Conservation (phyloP, 768 basidiomycete species). For the Amylocystis lapponica region DNA sequence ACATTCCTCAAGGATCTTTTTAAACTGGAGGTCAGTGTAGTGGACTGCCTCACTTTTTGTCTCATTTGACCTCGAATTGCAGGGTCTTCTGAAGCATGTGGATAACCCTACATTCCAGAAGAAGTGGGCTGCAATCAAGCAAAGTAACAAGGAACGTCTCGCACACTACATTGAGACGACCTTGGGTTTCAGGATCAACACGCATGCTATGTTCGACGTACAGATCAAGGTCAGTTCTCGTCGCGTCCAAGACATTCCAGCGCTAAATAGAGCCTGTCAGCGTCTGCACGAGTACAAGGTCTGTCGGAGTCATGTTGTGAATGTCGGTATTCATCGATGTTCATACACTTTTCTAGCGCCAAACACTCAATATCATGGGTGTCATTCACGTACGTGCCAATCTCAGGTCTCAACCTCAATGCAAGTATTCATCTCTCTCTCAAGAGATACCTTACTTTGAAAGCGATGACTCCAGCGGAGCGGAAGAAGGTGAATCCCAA, state of each 20-base stretch:
- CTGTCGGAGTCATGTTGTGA: conserved; percentile 1
- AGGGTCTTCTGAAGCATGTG: conserved; percentile 60
- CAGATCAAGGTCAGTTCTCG: conserved; percentile 68
- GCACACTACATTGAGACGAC: conserved; percentile 69
- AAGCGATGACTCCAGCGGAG: conserved; percentile 71
- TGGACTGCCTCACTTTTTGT: background rate
- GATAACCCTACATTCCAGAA: conserved; percentile 73
- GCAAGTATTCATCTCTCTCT: background rate
- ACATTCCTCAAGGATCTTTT: conserved; percentile 84
- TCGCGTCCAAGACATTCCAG: too few relatives aligned
- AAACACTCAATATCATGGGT: conserved; percentile 90
- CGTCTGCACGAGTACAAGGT: conserved; percentile 92
- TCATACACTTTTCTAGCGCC: conserved; percentile 49
- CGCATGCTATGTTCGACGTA: conserved; percentile 83
- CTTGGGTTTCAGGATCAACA: conserved; percentile 66
- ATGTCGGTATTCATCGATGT: background rate
- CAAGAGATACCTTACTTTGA: conserved; percentile 77
- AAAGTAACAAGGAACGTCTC: conserved; percentile 85
- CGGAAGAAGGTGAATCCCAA: conserved; percentile 78
- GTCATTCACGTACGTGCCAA: conserved; percentile 65
- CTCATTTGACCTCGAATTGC: background rate
- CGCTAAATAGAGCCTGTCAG: conserved; percentile 31
- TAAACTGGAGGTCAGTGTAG: conserved; percentile 45
- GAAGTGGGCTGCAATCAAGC: conserved; percentile 83
- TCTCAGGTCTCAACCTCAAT: background rate